Percentiles rank a stretch among this genome's conserved stretches.
Conservation (phyloP, 2,329 filamentous ascomycete species). For the Orbilia quercus region DNA sequence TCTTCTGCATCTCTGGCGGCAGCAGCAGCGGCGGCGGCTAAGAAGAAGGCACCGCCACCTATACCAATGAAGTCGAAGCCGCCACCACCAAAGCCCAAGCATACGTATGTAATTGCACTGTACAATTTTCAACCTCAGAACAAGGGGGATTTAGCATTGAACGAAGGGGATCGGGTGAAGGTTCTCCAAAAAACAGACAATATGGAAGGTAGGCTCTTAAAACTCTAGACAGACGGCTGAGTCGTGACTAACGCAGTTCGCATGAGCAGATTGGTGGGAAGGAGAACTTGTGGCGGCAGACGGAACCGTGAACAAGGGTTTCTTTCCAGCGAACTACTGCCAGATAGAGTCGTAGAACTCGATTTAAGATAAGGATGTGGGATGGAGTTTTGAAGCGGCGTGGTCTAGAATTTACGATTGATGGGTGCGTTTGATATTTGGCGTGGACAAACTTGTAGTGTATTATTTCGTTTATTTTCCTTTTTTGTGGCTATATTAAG, state of each 20-base stretch:
- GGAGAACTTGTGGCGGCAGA: constrained; percentile 22
- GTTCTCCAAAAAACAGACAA: constrained; percentile 43
- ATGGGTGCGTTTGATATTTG: not conserved
- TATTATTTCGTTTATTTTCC: too few species aligned
- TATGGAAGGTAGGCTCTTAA: constrained; percentile 28
- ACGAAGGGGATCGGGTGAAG: constrained; percentile 46
- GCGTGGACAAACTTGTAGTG: not conserved
- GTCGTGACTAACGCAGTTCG: too few species aligned
- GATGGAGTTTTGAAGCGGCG: not conserved
- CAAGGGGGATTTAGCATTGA: constrained; percentile 31
- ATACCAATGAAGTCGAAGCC: constrained; percentile 49
- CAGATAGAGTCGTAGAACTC: constrained; percentile 23
- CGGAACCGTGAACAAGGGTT: constrained; percentile 30
- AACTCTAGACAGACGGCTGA: too few species aligned
- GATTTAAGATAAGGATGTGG: too few species aligned
- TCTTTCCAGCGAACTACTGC: constrained; percentile 54
- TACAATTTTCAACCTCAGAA: constrained; percentile 44
- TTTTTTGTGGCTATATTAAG: too few species aligned
- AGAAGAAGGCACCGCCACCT: constrained; percentile 52
- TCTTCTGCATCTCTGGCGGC: constrained; percentile 29
- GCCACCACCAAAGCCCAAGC: constrained; percentile 29
- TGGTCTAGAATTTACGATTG: not conserved
- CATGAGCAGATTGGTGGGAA: constrained; percentile 54
- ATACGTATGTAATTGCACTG: constrained; percentile 33
- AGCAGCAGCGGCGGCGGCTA: constrained; percentile 40